These are phyloP conservation scores for Cordyceps javanica DNA, from an alignment of 2,329 filamentous ascomycete genomes.

Conservation along the genomic window DNA sequence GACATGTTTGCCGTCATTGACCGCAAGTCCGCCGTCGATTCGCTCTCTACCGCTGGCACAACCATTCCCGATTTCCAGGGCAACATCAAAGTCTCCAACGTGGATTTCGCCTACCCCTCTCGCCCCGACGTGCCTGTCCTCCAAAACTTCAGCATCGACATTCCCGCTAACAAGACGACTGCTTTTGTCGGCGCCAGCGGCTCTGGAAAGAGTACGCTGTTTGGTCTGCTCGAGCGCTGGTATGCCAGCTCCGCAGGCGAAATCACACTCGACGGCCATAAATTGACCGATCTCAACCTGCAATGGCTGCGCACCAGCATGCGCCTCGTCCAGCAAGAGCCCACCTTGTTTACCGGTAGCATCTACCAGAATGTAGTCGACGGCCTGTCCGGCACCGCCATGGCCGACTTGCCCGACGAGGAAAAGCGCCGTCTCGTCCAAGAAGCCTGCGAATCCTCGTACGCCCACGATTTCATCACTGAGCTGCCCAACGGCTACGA, in stretches of 20 bases:
- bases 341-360: constrained; percentile 46
- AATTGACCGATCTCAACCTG: constrained; percentile 38
- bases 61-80: constrained; percentile 27
- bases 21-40: constrained; percentile 36
- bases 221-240: constrained; percentile 53
- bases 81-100: constrained; percentile 41
- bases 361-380: constrained; percentile 48
- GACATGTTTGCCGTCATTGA: constrained; percentile 44
- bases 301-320: constrained; percentile 49
- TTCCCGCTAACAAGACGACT: constrained; percentile 42
- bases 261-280: constrained; percentile 38
- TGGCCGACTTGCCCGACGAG: constrained; percentile 31
- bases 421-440: constrained; percentile 39
- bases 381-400: constrained; percentile 35
- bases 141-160: constrained; percentile 33
- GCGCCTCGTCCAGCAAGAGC: constrained; percentile 46
- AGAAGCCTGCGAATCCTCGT: constrained; percentile 43
- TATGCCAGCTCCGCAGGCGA: constrained; percentile 44
- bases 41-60: constrained; percentile 31
- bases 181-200: constrained; percentile 54
- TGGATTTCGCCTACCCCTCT: constrained; percentile 52
- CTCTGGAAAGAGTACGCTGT: constrained; percentile 52
- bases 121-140: constrained; percentile 44
- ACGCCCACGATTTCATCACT: constrained; percentile 47
- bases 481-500: constrained; percentile 49